phyloP scores from a whole-genome alignment of 208 protist genomes.

The Acanthamoeba sp. region DNA sequence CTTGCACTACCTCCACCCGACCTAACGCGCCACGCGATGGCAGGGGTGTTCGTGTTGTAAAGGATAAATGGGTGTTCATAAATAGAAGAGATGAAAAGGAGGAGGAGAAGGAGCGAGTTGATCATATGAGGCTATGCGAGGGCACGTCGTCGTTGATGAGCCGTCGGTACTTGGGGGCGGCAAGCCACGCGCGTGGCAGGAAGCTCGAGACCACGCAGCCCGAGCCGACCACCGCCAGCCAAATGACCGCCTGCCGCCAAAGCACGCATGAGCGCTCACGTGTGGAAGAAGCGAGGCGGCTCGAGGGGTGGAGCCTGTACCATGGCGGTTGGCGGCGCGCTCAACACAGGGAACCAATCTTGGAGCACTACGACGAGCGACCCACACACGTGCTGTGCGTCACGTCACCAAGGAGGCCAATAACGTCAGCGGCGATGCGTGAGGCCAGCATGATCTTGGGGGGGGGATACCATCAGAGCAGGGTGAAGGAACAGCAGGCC shows the following conservation, averaged over 20 bases:
- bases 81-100: neutral
- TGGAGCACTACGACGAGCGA: neutral
- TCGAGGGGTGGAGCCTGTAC: neutral
- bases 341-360: neutral
- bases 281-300: neutral
- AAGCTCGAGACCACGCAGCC: neutral
- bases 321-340: neutral
- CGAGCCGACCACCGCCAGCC: neutral
- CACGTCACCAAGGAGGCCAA: neutral
- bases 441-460: neutral
- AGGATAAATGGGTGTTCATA: neutral
- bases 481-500: conserved; percentile 51
- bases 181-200: conserved; percentile 18
- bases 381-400: neutral
- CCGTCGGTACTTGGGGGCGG: conserved; percentile 23
- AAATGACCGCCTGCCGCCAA: neutral
- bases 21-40: neutral
- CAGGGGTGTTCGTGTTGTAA: neutral
- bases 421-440: no score
- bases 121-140: conserved; percentile 36
- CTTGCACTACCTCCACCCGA: neutral
- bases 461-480: neutral
- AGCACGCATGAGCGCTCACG: neutral
- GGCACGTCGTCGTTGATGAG: neutral
- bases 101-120: no score